These are phyloP conservation scores for Parafenestella ontariensis DNA, from an alignment of 2,329 filamentous ascomycete genomes.

Conservation along the genomic window DNA sequence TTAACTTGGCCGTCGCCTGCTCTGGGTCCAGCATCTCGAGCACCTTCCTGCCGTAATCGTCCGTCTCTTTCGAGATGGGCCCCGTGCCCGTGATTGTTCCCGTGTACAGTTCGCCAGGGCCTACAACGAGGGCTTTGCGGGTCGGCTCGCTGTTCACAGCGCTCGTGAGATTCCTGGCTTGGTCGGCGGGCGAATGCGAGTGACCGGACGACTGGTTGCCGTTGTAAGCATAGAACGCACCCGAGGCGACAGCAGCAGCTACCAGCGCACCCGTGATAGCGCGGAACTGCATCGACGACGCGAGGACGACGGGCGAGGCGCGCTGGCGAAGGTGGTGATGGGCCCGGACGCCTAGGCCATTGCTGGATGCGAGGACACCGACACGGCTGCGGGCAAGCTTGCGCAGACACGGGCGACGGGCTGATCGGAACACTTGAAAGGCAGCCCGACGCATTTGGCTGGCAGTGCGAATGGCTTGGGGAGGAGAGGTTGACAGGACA, in stretches of 20 bases:
- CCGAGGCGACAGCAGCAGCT: slow-evolving; percentile 73
- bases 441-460: slow-evolving; percentile 75
- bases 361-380: slow-evolving; percentile 43
- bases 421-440: slow-evolving; percentile 71
- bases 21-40: slow-evolving; percentile 97
- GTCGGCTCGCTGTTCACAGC: slow-evolving; percentile 58
- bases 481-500: slow-evolving; percentile 11
- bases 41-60: slow-evolving; percentile 82
- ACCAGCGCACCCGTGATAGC: slow-evolving; percentile 71
- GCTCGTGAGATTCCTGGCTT: slow-evolving; percentile 45
- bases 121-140: slow-evolving; percentile 78
- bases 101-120: slow-evolving; percentile 88
- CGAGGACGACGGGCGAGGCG: slow-evolving; percentile 57
- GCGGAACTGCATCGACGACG: slow-evolving; percentile 78
- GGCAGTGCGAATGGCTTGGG: slow-evolving; percentile 15
- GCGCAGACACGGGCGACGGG: slow-evolving; percentile 69
- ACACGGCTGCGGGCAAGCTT: slow-evolving; percentile 62
- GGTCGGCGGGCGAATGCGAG: slow-evolving; percentile 24
- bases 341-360: slow-evolving; percentile 58
- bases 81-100: slow-evolving; percentile 84
- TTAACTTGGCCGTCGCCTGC: slow-evolving; percentile 87
- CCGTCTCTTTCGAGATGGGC: slow-evolving; percentile 85
- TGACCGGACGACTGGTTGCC: slow-evolving; percentile 40
- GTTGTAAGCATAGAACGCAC: slow-evolving; percentile 77
- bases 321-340: slow-evolving; percentile 49